These are phyloP conservation scores for Cochlearia excelsa DNA, from an alignment of 345 rosid genomes.

Conservation along the genomic window DNA sequence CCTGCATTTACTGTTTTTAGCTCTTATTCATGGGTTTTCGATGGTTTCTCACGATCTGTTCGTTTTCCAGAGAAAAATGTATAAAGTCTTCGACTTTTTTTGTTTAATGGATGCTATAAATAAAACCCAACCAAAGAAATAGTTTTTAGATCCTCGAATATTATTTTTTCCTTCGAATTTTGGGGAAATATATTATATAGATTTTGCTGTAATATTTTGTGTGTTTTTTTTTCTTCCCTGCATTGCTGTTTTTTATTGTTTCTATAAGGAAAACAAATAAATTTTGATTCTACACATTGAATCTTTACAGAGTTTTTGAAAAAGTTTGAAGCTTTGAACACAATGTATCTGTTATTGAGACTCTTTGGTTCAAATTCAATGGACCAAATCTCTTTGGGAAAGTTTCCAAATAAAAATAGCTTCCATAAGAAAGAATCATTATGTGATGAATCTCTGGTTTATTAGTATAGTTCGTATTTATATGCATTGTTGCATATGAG, in stretches of 20 bases:
- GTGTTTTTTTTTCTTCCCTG: conserved; percentile 1
- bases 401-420: conserved; percentile 15
- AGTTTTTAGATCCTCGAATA: conserved; percentile 22
- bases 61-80: conserved; percentile 17
- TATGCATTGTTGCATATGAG: conserved; percentile 14
- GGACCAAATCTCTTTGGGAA: conserved; percentile 14
- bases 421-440: background rate
- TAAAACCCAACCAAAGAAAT: conserved; percentile 11
- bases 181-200: conserved; percentile 12
- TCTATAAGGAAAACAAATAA: conserved; percentile 32
- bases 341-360: conserved; percentile 25
- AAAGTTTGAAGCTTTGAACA: conserved; percentile 23
- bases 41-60: conserved; percentile 29
- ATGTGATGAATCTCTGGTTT: conserved; percentile 9
- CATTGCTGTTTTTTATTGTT: conserved; percentile 19
- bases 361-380: conserved; percentile 12
- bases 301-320: conserved; percentile 5
- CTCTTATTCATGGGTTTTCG: background rate
- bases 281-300: conserved; percentile 24
- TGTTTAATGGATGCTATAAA: conserved; percentile 1
- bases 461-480: conserved; percentile 1
- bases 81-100: conserved; percentile 1
- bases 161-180: conserved; percentile 9
- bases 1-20: background rate
- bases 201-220: conserved; percentile 6